A percentile compares a stretch with the other conserved stretches of the same genome.
Conservation (phyloP, 768 basidiomycete species). For the Peribolospora kevripleyi region DNA sequence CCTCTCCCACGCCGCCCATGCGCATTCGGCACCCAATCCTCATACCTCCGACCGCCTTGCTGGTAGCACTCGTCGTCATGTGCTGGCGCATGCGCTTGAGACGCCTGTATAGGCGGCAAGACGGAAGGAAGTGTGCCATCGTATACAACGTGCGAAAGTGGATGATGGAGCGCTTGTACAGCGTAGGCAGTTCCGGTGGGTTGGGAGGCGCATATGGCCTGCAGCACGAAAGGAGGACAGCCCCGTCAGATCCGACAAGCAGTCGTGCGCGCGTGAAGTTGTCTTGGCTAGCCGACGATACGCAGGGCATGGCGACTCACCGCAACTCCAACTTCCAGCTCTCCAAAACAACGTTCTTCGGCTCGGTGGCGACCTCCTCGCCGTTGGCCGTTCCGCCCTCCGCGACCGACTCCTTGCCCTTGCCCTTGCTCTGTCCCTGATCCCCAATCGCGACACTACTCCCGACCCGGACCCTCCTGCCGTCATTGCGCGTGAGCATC, state of each 20-base stretch:
- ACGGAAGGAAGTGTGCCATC: too few species aligned
- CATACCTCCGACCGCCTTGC: too few species aligned
- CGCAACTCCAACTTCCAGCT: neutral
- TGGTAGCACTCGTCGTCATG: too few species aligned
- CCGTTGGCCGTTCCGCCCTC: neutral
- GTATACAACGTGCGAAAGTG: too few species aligned
- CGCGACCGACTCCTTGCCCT: neutral
- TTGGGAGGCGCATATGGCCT: neutral
- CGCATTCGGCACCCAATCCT: too few species aligned
- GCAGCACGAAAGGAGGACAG: neutral
- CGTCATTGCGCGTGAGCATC: constrained; percentile 10
- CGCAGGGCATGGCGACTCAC: neutral
- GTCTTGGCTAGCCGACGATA: neutral
- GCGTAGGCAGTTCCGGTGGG: constrained; percentile 7
- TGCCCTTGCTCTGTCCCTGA: neutral
- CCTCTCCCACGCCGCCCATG: too few species aligned
- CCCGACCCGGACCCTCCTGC: constrained; percentile 6
- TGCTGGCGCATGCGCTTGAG: too few species aligned
- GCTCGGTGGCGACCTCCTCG: neutral
- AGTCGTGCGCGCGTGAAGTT: too few species aligned
- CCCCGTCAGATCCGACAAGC: too few species aligned
- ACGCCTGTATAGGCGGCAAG: too few species aligned
- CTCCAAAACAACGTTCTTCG: neutral
- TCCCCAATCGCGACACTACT: neutral
- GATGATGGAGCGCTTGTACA: constrained; percentile 15